phyloP scores from a whole-genome alignment of 2,329 filamentous ascomycete genomes.

The Fusarium coicis region DNA sequence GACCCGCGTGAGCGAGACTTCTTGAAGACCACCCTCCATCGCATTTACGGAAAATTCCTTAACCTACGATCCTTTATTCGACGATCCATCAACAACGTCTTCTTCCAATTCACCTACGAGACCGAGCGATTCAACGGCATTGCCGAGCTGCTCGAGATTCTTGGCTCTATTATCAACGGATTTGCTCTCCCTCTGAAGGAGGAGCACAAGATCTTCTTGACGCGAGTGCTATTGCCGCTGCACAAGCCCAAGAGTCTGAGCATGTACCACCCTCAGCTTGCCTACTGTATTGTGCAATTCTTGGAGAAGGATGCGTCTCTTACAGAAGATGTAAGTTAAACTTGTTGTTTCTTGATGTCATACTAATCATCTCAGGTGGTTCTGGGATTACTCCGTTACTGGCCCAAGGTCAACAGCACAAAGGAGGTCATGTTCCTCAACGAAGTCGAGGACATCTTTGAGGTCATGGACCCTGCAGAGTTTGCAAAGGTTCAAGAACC shows the following conservation, averaged over 20 bases:
- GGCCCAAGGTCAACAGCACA: constrained; percentile 99
- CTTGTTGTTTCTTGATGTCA: not conserved
- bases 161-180: constrained; percentile 98
- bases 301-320: constrained; percentile 96
- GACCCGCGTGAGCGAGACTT: constrained; percentile 97
- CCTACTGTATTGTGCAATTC: constrained; percentile 99
- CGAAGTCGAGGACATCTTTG: constrained; percentile 98
- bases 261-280: constrained; percentile 99
- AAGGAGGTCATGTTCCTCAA: constrained; percentile 99
- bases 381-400: constrained; percentile 92
- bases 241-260: constrained; percentile 99
- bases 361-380: constrained; percentile 73
- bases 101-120: constrained; percentile 99
- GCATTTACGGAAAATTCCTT: constrained; percentile 98
- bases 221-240: constrained; percentile 88
- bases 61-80: constrained; percentile 97
- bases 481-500: constrained; percentile 99
- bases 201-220: constrained; percentile 98
- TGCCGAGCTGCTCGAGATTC: constrained; percentile 93
- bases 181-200: constrained; percentile 97
- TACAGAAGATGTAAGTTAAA: constrained; percentile 82
- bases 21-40: constrained; percentile 95
- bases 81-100: constrained; percentile 99
- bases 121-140: constrained; percentile 99
- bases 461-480: constrained; percentile 98